phyloP scores from a whole-genome alignment of 495 filamentous ascomycete species.

The Entonaema liquescens region DNA sequence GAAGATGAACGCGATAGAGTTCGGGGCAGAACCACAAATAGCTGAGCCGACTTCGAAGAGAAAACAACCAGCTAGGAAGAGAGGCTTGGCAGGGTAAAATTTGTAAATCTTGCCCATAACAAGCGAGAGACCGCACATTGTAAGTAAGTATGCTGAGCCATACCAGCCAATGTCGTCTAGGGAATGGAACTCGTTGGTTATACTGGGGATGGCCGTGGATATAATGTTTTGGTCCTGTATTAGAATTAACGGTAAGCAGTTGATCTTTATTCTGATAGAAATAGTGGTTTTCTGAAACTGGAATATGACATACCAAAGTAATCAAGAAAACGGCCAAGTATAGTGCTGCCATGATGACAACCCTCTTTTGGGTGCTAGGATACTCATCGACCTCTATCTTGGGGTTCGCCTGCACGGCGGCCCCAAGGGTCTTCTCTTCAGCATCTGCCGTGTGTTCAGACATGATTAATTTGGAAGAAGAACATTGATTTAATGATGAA shows the following conservation, averaged over 20 bases:
- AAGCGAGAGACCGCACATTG: constrained; percentile 48
- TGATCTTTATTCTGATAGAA: neutral
- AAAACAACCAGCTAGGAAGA: constrained; percentile 28
- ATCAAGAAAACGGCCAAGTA: constrained; percentile 26
- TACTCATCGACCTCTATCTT: neutral
- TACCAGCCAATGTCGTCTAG: constrained; percentile 62
- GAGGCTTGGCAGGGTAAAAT: constrained; percentile 45
- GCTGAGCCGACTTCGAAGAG: constrained; percentile 64
- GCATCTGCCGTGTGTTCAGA: neutral
- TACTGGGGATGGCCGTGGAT: constrained; percentile 61
- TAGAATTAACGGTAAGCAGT: neutral
- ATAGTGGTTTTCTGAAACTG: neutral
- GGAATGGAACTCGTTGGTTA: constrained; percentile 57
- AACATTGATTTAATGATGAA: neutral
- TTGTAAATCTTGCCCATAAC: constrained; percentile 54
- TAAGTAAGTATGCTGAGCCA: constrained; percentile 54
- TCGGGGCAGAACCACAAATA: constrained; percentile 65
- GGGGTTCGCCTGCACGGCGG: neutral
- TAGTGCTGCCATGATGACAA: constrained; percentile 16
- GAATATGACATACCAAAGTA: constrained; percentile 15
- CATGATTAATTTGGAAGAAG: neutral
- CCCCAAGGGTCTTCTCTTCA: constrained; percentile 19
- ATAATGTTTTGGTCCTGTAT: constrained; percentile 52
- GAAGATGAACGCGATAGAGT: constrained; percentile 62
- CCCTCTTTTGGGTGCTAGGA: constrained; percentile 13